Percentiles rank a stretch among this genome's conserved stretches.
Evolutionary conservation across 2,329 filamentous ascomycete genomes (phyloP).

Genomic region (Cyclaneusma minus): DNA sequence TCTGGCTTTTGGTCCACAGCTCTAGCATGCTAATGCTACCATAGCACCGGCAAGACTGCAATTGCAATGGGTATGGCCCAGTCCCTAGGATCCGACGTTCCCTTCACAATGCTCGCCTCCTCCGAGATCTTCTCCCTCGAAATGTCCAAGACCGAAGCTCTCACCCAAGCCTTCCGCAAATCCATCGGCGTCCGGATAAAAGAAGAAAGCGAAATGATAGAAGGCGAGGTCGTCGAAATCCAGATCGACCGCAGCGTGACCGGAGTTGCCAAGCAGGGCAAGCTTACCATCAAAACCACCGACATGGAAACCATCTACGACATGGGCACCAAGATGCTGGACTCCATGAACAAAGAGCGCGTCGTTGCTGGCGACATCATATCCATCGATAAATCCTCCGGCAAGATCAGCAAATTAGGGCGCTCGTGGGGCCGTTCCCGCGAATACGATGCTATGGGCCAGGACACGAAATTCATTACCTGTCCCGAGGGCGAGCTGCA

Average conservation of each 20-base stretch:
- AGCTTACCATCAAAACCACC: conserved; percentile 97
- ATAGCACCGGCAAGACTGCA: conserved; percentile 89
- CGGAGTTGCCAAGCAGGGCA: conserved; percentile 93
- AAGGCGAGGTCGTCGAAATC: conserved; percentile 97
- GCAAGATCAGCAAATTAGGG: conserved; percentile 94
- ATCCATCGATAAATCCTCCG: conserved; percentile 95
- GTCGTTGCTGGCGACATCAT: conserved; percentile 98
- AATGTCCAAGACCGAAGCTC: conserved; percentile 97
- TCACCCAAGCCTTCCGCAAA: conserved; percentile 97
- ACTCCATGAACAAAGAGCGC: conserved; percentile 98
- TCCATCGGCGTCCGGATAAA: conserved; percentile 97
- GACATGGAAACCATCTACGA: conserved; percentile 99
- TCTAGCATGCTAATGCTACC: conserved; percentile 1
- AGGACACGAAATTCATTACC: conserved; percentile 94
- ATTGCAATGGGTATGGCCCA: conserved; percentile 99
- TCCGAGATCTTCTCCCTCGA: conserved; percentile 98
- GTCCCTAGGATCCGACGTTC: conserved; percentile 82
- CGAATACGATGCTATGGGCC: conserved; percentile 98
- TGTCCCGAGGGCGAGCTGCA: conserved; percentile 96
- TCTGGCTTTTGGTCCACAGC: neutral
- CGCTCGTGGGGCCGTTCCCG: conserved; percentile 87
- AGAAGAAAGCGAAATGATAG: conserved; percentile 97
- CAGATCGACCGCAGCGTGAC: conserved; percentile 96
- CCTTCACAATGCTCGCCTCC: conserved; percentile 88
- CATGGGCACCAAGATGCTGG: conserved; percentile 99